Conservation (phyloP, 768 basidiomycete species). For the Leccinum broughii region DNA sequence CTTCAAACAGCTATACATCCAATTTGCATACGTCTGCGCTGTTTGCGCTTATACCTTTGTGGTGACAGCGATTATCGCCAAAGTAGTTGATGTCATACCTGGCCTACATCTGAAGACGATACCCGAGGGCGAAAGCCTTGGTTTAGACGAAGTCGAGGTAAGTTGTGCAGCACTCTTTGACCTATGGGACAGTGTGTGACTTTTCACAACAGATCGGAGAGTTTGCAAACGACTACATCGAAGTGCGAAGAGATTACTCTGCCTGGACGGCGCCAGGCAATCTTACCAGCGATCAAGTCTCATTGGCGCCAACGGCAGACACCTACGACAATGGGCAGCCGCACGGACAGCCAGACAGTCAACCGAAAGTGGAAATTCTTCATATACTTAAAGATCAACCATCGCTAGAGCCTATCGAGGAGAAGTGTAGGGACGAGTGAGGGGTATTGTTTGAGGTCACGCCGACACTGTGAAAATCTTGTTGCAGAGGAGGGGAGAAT, state of each 20-base stretch:
- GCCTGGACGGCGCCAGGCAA: conserved; percentile 45
- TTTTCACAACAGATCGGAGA: conserved; percentile 53
- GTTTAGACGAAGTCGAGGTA: conserved; percentile 75
- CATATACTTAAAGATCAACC: conserved; percentile 15
- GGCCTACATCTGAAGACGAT: conserved; percentile 56
- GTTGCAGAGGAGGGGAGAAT: background rate
- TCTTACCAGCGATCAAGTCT: conserved; percentile 6
- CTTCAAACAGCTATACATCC: conserved; percentile 80
- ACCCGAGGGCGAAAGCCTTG: conserved; percentile 57
- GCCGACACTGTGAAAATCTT: background rate
- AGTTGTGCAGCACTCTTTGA: conserved; percentile 12
- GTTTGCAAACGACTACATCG: conserved; percentile 68
- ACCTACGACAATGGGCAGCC: conserved; percentile 36
- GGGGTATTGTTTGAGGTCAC: background rate
- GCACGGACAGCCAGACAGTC: conserved; percentile 38
- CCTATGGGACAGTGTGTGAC: background rate
- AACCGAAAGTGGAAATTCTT: background rate
- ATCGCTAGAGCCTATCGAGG: conserved; percentile 14
- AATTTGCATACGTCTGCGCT: conserved; percentile 64
- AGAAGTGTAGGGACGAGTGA: conserved; percentile 13
- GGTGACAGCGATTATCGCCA: conserved; percentile 60
- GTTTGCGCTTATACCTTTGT: conserved; percentile 60
- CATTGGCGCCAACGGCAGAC: conserved; percentile 12
- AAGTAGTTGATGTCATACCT: conserved; percentile 55
- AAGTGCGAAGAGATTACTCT: conserved; percentile 64